Base-by-base conservation (phyloP, 257 asterid species). In the Echium plantagineum region DNA sequence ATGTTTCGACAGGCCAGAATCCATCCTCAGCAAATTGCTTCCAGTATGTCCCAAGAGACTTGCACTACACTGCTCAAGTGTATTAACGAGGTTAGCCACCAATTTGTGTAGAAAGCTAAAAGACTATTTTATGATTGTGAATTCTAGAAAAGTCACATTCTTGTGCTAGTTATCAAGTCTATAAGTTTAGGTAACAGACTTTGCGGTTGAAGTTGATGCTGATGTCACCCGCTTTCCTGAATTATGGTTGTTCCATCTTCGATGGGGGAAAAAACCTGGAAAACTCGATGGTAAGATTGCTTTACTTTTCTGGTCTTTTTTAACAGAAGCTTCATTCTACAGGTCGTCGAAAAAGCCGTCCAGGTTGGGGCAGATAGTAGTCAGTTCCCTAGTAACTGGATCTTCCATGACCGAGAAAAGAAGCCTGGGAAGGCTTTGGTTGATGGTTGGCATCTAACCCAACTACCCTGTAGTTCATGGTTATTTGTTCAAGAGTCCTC, bases 241-340 rank as follows among this genome's bases (percentile, higher is more conserved):
- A 65, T 85, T 78, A 65, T 93, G 98, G 98, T 76, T 93, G 80
- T 93, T 93, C 82, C 98, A 89, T 83, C 77, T 73, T 58, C 96
- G 98, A 64, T 93, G 98, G 98, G 97, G 96, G 64, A 93, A 83
- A 79, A 89, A 83, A 74, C 81, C 94, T 67, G 97, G 98, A 81
- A 72, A 81, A 75, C 87, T 89, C 55, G 75, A 83, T 68, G 98
- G 97, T 93, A 75, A 86, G 96, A 79, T 72, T 54, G 65, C 77
- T 61, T 19, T 28, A 28, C 20, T 61, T 53, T 58, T 21, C 42
- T 58, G 53, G 61, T 71, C 71, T 58, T 74, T 74, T 74, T 78
- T 80, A 74, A 78, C 81, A 68, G 57, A 63, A 70, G 71, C 54
- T 78, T 77, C 58, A 63, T 75, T 76, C 77, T 80, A 81, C 98